Evolutionary conservation across 176 grass and related monocot genomes (phyloP).

Genomic region (Canna indica): DNA sequence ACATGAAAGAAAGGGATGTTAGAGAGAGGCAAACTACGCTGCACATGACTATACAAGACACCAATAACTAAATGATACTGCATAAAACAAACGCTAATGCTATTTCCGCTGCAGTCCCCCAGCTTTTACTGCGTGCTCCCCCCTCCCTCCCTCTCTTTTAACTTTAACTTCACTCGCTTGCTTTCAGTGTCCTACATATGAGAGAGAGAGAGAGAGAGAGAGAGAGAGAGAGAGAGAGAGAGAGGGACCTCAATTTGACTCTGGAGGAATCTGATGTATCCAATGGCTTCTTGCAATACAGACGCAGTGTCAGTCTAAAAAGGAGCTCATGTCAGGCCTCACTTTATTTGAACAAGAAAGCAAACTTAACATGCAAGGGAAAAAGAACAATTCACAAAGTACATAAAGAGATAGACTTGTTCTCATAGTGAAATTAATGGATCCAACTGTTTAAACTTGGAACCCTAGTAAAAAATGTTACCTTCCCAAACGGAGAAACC

Average conservation of each 20-base stretch:
- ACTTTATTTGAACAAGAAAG: neutral
- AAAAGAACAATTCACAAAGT: too few relatives aligned
- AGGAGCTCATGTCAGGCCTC: constrained; percentile 30
- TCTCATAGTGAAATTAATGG: too few relatives aligned
- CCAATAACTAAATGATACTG: constrained; percentile 25
- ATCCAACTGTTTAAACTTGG: too few relatives aligned
- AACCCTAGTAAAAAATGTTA: too few relatives aligned
- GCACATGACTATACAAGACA: constrained; percentile 34
- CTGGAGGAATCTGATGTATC: constrained; percentile 52
- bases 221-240: constrained; percentile 9
- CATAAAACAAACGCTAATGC: constrained; percentile 10
- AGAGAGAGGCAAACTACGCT: constrained; percentile 18
- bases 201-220: constrained; percentile 6
- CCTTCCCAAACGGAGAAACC: constrained; percentile 98
- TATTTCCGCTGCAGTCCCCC: neutral
- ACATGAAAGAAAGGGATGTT: constrained; percentile 26
- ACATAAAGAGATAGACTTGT: too few relatives aligned
- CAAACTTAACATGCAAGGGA: neutral
- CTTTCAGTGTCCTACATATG: constrained; percentile 2
- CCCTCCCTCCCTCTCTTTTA: neutral
- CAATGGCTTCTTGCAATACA: constrained; percentile 98
- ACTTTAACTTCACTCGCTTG: neutral
- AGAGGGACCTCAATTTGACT: constrained; percentile 3
- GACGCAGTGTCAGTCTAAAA: constrained; percentile 99
- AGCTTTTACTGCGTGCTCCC: constrained; percentile 90